phyloP scores from a whole-genome alignment of 495 filamentous ascomycete genomes.

The Hapsidospora chrysogenum region DNA sequence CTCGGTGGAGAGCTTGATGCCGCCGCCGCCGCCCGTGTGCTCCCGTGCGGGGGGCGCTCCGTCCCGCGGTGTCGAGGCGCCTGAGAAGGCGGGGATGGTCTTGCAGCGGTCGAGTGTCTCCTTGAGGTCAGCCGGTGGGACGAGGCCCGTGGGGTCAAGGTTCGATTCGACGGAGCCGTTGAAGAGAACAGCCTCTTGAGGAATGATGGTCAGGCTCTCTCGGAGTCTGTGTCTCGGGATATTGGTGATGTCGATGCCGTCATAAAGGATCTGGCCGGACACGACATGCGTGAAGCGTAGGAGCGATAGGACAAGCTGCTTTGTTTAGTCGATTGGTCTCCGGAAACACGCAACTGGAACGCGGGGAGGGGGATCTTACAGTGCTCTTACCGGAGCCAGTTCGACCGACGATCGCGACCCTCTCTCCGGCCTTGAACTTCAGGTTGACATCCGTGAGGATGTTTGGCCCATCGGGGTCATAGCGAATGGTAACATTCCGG shows the following conservation, averaged over 20 bases:
- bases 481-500: slow-evolving; percentile 29
- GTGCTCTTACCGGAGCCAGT: slow-evolving; percentile 44
- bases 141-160: slow-evolving; percentile 29
- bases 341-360: background rate
- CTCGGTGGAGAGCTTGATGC: slow-evolving; percentile 20
- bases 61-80: too few species aligned
- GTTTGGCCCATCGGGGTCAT: slow-evolving; percentile 26
- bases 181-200: slow-evolving; percentile 40
- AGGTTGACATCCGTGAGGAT: slow-evolving; percentile 36
- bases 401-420: slow-evolving; percentile 37
- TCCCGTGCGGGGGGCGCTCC: too few species aligned
- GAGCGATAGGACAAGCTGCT: slow-evolving; percentile 33
- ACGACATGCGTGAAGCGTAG: slow-evolving; percentile 36
- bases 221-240: slow-evolving; percentile 33
- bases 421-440: slow-evolving; percentile 31
- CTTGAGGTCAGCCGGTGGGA: slow-evolving; percentile 19
- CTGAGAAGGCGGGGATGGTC: slow-evolving; percentile 25
- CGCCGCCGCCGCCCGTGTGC: too few species aligned
- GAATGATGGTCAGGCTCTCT: slow-evolving; percentile 35
- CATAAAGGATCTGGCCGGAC: slow-evolving; percentile 30
- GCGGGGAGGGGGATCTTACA: background rate
- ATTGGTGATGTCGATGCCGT: slow-evolving; percentile 31
- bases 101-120: slow-evolving; percentile 25
- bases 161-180: slow-evolving; percentile 31
- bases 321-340: slow-evolving; percentile 17